Conservation (phyloP, 2,329 filamentous ascomycete genomes). For the Pyrenochaeta sp. region DNA sequence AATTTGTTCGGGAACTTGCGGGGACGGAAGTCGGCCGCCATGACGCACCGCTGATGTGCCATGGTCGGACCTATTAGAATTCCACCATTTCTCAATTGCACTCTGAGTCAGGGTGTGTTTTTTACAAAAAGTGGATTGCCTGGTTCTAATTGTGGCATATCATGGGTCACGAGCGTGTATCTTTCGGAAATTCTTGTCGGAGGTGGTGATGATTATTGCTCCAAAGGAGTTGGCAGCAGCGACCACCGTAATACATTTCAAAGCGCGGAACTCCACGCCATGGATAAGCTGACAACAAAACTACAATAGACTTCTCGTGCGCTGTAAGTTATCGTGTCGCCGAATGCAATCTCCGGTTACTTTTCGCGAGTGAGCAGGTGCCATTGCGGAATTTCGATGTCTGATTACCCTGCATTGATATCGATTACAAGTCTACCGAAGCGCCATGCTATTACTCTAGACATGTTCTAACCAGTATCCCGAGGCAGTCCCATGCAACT, state of each 20-base stretch:
- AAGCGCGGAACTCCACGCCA: not conserved
- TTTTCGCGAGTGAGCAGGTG: not conserved
- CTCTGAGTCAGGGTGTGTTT: not conserved
- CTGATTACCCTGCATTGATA: not conserved
- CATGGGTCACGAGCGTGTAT: not conserved
- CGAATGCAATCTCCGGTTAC: not conserved
- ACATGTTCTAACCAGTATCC: not conserved
- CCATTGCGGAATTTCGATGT: not conserved
- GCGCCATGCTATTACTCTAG: not conserved
- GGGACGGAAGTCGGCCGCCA: slow-evolving; percentile 18
- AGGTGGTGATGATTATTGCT: not conserved
- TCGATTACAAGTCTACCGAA: not conserved
- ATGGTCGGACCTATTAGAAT: not conserved
- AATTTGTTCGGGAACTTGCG: slow-evolving; percentile 25
- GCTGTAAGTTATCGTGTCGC: not conserved
- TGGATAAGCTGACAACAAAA: not conserved
- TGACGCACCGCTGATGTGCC: slow-evolving; percentile 25
- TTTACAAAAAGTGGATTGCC: not conserved
- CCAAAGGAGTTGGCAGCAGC: not conserved
- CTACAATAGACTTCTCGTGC: not conserved
- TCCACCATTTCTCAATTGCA: not conserved
- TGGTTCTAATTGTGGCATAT: not conserved
- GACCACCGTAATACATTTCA: not conserved
- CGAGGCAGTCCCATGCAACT: not conserved
- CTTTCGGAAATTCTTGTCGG: not conserved